Evolutionary conservation across 257 asterid species (phyloP).

Genomic region (Fraxinus americana): DNA sequence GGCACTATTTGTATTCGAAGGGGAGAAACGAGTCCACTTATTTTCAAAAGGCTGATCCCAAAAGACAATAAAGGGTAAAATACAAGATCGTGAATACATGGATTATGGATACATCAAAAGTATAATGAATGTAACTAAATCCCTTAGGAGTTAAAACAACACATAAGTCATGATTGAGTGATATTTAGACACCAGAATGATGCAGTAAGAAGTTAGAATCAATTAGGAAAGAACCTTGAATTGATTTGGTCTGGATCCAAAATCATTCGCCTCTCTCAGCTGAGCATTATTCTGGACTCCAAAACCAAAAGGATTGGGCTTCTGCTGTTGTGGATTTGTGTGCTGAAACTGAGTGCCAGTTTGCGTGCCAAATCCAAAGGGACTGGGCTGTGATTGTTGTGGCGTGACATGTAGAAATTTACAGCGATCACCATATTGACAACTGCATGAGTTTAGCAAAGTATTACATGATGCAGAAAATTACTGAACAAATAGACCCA

Average conservation of each 20-base stretch:
- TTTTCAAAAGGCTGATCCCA: constrained; percentile 48
- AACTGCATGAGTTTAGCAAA: constrained; percentile 30
- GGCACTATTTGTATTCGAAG: constrained; percentile 41
- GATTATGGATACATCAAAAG: background rate
- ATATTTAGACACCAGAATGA: constrained; percentile 4
- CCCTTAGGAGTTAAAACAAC: background rate
- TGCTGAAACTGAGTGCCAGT: constrained; percentile 46
- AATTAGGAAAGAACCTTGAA: constrained; percentile 56
- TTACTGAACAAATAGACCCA: background rate
- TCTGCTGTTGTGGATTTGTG: constrained; percentile 52
- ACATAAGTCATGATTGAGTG: background rate
- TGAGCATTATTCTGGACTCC: constrained; percentile 63
- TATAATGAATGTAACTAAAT: constrained; percentile 1
- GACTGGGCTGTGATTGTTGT: constrained; percentile 57
- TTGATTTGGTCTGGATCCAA: constrained; percentile 63
- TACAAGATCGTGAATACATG: constrained; percentile 7
- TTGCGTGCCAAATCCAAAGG: constrained; percentile 76
- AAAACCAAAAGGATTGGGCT: constrained; percentile 79
- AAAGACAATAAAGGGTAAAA: constrained; percentile 25
- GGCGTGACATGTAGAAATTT: constrained; percentile 65
- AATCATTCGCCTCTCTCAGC: constrained; percentile 48
- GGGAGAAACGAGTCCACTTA: constrained; percentile 72
- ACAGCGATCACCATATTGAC: constrained; percentile 65
- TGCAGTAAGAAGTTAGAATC: constrained; percentile 10
- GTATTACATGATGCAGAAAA: constrained; percentile 25